Conservation (phyloP, 31 red algal species). For the Porphyra umbilicalis region DNA sequence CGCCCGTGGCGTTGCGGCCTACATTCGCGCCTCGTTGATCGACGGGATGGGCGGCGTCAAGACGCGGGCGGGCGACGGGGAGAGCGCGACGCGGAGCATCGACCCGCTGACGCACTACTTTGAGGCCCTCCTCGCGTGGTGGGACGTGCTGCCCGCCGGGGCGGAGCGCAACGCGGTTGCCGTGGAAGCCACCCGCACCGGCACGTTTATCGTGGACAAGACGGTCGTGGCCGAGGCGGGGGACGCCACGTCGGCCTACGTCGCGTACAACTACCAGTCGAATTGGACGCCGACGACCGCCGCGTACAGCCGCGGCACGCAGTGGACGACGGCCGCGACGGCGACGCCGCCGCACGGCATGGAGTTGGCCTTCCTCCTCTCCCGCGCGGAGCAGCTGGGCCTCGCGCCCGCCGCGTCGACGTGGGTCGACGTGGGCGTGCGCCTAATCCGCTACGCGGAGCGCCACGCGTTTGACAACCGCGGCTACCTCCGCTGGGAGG, state of each 20-base stretch:
- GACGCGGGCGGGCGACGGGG: not conserved
- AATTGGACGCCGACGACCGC: not conserved
- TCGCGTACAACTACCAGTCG: not conserved
- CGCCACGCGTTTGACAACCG: not conserved
- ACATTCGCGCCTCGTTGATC: not conserved
- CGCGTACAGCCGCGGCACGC: not conserved
- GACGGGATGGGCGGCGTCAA: not conserved
- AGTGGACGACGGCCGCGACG: not conserved
- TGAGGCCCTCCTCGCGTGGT: not conserved
- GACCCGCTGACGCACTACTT: not conserved
- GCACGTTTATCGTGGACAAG: not conserved
- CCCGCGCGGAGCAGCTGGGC: not conserved
- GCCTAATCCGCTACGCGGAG: not conserved
- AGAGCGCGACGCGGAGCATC: not conserved
- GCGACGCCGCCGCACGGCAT: not conserved
- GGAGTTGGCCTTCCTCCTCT: not conserved
- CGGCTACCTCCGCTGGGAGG: not conserved
- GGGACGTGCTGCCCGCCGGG: not conserved
- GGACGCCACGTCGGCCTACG: not conserved
- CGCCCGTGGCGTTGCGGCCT: not conserved
- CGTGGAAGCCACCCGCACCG: not conserved
- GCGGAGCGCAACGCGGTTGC: not conserved
- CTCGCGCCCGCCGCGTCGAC: not conserved
- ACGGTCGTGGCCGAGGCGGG: not conserved
- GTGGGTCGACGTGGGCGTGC: not conserved